Base-by-base conservation (phyloP, 148 eudicot genomes). In the Rhododendron williamsianum region DNA sequence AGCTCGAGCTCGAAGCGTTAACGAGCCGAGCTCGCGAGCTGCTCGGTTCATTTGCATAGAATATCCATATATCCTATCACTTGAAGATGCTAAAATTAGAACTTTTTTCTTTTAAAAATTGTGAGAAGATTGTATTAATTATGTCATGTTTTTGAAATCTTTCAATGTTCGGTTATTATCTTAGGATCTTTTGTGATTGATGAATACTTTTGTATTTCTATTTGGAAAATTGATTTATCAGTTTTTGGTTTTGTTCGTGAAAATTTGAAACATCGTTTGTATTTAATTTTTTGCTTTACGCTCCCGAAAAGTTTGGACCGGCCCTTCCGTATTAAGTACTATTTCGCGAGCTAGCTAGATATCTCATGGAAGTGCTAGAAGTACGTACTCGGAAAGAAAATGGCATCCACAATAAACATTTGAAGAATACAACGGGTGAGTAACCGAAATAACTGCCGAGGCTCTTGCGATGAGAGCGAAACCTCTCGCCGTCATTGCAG, bases 371-470 rank as follows among this genome's bases (percentile, higher is more conserved):
- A 79, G 19, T 18, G 63, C 63, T n/a, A 51, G 36, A 80, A 51
- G 43, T 27, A 16, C 60, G 43, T 27, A 16, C 60, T 54, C 15
- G 41, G 11, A 51, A 16, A 48, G 82, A 51, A 30, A 80, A 51
- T 6, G 82, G 16, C 63, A 80, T 51, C 13, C 12, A 9, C 19
- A 30, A 58, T 36, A 12, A 23, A 74, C 27, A 9, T 38, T 7
- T 2, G 35, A 76, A 48, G 49, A 38, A 15, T 52, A 52, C 58
- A 52, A 52, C 21, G 54, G 0, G 8, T 9, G 56, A 86, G 82
- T 83, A 88, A 88, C 90, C 88, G 84, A 86, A 84, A 86, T 83
- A 88, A 88, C 90, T 83, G 73, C 86, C 83, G 4, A 38, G 27
- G 41, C 41, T 15, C 41, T 72, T 30, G 4, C 12, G 43, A 21